Base-by-base conservation (phyloP, 106 monocot species). In the Alisma plantagoaquatica region DNA sequence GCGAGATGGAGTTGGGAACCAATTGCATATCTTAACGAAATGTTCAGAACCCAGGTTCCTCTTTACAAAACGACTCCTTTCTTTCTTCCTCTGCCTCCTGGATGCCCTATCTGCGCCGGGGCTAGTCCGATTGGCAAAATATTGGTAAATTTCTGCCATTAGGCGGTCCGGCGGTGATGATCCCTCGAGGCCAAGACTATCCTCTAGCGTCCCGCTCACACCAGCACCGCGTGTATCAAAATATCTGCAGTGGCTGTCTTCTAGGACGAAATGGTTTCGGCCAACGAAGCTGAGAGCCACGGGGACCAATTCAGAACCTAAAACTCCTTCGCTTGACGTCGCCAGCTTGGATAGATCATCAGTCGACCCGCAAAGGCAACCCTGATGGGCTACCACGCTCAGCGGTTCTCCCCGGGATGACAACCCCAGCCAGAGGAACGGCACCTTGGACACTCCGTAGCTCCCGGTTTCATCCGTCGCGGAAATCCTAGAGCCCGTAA, bases 61-160 rank as follows among this genome's bases (percentile, higher is more conserved):
- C 66, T 71, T 74, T 49, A 73, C 73, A 35, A 64, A 19, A 19
- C 73, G 60, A 31, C 49, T 79, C 68, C 56, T 83, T 28, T 53
- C 70, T 65, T 66, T 85, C 79, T 68, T 75, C 52, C 64, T 78
- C 69, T 72, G 77, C 63, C 62, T 89, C 57, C 89, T 84, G 7
- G 55, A 55, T 21, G 66, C 48, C 57, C 63, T 80, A 8, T 79
- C 91, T 12, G 71, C 62, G 0, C 76, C 60, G 1, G 98, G 82
- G 61, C 81, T 99, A 19, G 70, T 86, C 62, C 75, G 57, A 45
- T 99, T 99, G 11, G 98, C 90, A 56, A 99, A 86, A 53, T 90
- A 77, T 57, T 72, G 76, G 45, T 99, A 99, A n/a, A 90, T 72
- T 54, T 86, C 90, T 11, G 72, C 54, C 78, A 70, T 75, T 66